Conservation (phyloP, 2,329 filamentous ascomycete genomes). For the Scedosporium aurantiacum region DNA sequence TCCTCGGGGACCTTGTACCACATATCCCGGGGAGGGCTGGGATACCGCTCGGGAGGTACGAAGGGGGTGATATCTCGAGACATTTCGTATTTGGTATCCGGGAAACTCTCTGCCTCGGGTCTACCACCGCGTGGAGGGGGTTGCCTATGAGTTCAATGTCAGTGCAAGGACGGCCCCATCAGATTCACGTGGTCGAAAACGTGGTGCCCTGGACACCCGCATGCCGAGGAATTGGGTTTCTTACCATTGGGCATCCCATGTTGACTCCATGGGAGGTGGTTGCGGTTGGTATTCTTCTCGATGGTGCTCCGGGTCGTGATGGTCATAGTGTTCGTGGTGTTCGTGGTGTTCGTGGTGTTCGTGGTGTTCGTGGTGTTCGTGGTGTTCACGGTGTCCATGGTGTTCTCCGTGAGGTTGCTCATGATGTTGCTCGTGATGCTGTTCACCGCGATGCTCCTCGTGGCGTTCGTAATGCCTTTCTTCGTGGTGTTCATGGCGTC, state of each 20-base stretch:
- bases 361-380: constrained; percentile 11
- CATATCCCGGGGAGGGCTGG: constrained; percentile 77
- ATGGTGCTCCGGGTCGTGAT: constrained; percentile 11
- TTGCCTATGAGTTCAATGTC: constrained; percentile 33
- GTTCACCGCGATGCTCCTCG: constrained; percentile 12
- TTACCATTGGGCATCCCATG: constrained; percentile 35
- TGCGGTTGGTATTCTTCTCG: constrained; percentile 16
- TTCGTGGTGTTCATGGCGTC: constrained; percentile 2
- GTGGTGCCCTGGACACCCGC: not conserved
- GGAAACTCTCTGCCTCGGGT: constrained; percentile 80
- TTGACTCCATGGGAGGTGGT: constrained; percentile 24
- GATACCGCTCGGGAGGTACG: constrained; percentile 64
- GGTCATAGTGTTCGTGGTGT: constrained; percentile 12
- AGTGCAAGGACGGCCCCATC: constrained; percentile 3
- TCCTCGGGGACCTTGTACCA: constrained; percentile 72
- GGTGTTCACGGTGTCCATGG: constrained; percentile 11
- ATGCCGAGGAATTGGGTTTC: not conserved
- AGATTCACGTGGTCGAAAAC: not conserved
- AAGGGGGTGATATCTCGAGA: constrained; percentile 66
- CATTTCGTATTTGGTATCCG: constrained; percentile 70
- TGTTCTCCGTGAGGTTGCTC: constrained; percentile 13
- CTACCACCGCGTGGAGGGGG: constrained; percentile 54
- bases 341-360: constrained; percentile 13
- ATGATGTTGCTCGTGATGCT: constrained; percentile 14
- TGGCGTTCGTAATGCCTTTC: constrained; percentile 12